Evolutionary conservation across 768 basidiomycete species (phyloP), one percentile per base, ranked within the genome.

Genomic region (Tylopilus rubrobrunneus): DNA sequence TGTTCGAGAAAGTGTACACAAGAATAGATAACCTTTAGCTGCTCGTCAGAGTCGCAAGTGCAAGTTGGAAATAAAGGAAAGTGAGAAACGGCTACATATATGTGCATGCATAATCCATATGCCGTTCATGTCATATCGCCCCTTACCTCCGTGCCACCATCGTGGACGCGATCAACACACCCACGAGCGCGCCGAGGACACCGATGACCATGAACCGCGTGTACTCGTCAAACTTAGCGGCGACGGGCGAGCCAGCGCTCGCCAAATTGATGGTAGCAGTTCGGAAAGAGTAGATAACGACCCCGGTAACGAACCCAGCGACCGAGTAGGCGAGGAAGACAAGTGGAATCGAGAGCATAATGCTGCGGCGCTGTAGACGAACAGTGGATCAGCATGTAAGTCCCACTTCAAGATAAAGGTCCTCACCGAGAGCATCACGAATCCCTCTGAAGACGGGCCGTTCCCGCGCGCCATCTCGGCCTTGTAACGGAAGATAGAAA

Each of bases 251-350:
- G 0, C 64, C 61, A 5, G 67, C 63, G 1, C 66, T 61, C 19
- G 74, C 71, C 36, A 72, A 66, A n/a, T 75, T 71, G 19, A 75
- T 45, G 0, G 76, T 73, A 3, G 72, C 65, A 1, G 80, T 85
- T 6, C 81, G 72, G 68, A 87, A 82, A 0, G 84, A 81, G 65
- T 88, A 89, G 25, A 89, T 55, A 0, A 82, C 77, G 27, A 89
- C 75, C 0, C 79, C 87, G 0, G 80, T 75, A 36, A 89, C 70
- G 71, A 91, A 87, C 1, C 80, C 85, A 2, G 83, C 75, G 56
- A 89, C 76, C 2, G 86, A 80, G 66, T 89, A 91, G 0, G 82
- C 79, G 33, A 90, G 71, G 58, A 89, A 84, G 27, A 89, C 86
- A 21, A 88, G 72, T 1, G 89, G 89, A 12, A 90, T 77, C 1